Percentiles rank a stretch among this genome's conserved stretches.
Conservation (phyloP, 169 alveolate genomes). For the Babesia ovis region DNA sequence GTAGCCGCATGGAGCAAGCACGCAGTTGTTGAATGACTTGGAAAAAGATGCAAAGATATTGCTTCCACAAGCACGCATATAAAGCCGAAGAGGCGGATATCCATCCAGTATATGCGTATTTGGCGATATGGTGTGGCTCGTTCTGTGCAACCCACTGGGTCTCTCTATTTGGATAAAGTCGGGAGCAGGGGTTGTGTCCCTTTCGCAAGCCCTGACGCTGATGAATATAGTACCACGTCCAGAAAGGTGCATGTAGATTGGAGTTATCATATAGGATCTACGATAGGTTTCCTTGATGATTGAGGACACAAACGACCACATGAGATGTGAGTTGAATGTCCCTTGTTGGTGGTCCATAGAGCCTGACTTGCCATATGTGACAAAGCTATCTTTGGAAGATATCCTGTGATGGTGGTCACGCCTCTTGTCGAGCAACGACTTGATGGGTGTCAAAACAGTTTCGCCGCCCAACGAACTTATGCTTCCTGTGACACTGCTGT, state of each 20-base stretch:
- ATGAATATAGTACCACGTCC: slow-evolving; percentile 52
- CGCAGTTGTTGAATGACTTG: slow-evolving; percentile 22
- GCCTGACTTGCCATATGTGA: not conserved
- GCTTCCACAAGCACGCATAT: slow-evolving; percentile 24
- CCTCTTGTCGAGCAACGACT: slow-evolving; percentile 8
- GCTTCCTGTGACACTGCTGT: not conserved
- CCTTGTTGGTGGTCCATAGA: not conserved
- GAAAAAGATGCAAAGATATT: slow-evolving; percentile 32
- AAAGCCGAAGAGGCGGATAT: slow-evolving; percentile 34
- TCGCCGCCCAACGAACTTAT: not conserved
- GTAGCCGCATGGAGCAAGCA: slow-evolving; percentile 57
- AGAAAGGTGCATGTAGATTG: slow-evolving; percentile 40
- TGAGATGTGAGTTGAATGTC: not conserved
- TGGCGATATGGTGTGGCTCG: not conserved
- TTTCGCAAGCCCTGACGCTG: not conserved
- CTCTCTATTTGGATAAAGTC: not conserved
- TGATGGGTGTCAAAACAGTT: not conserved
- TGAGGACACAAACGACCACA: slow-evolving; percentile 35
- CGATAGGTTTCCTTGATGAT: slow-evolving; percentile 38
- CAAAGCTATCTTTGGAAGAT: not conserved
- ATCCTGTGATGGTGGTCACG: slow-evolving; percentile 13
- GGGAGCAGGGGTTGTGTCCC: not conserved
- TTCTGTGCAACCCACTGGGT: not conserved
- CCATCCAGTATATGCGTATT: not conserved
- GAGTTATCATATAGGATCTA: slow-evolving; percentile 48